phyloP scores from a whole-genome alignment of 1,284 basidiomycete species.

The Coniferiporia sulphurascens region DNA sequence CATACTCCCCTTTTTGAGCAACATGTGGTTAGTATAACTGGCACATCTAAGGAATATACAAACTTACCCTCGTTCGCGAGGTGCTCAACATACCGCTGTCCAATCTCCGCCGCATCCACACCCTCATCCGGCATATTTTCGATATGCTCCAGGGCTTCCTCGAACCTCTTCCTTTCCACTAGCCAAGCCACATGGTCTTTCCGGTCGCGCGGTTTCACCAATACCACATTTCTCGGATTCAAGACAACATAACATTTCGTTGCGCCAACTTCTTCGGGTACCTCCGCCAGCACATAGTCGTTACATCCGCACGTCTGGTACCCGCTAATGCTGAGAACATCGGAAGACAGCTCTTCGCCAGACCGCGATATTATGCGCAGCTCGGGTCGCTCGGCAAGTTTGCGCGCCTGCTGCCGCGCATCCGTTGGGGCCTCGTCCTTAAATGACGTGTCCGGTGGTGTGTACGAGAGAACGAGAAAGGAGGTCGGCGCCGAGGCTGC shows the following conservation, averaged over 20 bases:
- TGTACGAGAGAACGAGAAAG: constrained; percentile 84
- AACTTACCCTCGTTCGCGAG: constrained; percentile 64
- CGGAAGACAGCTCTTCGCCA: constrained; percentile 87
- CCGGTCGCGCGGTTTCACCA: constrained; percentile 82
- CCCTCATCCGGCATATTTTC: constrained; percentile 50
- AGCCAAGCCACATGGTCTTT: constrained; percentile 93
- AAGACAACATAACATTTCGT: constrained; percentile 70
- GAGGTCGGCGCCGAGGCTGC: constrained; percentile 46
- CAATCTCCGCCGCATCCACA: constrained; percentile 72
- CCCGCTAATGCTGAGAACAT: constrained; percentile 76
- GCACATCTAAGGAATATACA: background rate
- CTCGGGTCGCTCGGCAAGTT: constrained; percentile 85
- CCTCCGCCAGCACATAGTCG: constrained; percentile 75
- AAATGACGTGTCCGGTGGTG: constrained; percentile 61
- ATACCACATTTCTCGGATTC: constrained; percentile 82
- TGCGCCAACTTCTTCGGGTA: constrained; percentile 31
- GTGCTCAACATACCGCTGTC: constrained; percentile 79
- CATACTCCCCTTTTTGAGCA: constrained; percentile 58
- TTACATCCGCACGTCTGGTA: constrained; percentile 89
- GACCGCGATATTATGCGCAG: constrained; percentile 84
- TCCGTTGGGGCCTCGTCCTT: constrained; percentile 69
- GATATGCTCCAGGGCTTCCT: constrained; percentile 85
- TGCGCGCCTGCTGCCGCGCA: constrained; percentile 67
- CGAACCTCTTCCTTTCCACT: constrained; percentile 80
- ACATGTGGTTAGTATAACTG: background rate